phyloP scores from a whole-genome alignment of 2,329 filamentous ascomycete genomes.

The Colletotrichum cordylinicola region DNA sequence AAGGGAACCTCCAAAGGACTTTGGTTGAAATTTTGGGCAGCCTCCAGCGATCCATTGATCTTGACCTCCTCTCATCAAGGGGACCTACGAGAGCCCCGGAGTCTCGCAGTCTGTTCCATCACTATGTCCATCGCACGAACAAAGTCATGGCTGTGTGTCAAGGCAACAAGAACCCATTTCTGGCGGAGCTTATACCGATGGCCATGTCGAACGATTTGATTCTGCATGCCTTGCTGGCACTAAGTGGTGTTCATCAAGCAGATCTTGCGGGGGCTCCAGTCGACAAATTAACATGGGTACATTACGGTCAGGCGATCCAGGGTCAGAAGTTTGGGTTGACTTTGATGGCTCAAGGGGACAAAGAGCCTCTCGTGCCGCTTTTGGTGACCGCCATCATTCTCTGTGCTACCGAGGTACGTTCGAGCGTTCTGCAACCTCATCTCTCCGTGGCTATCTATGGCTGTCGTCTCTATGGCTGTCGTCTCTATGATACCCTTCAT shows the following conservation, averaged over 20 bases:
- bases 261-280: background rate
- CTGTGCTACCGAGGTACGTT: background rate
- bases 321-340: background rate
- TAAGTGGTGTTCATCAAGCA: background rate
- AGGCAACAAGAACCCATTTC: background rate
- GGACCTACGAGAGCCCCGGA: background rate
- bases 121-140: background rate
- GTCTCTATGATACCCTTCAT: background rate
- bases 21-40: background rate
- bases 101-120: background rate
- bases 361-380: background rate
- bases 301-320: background rate
- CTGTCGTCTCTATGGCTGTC: too few species aligned
- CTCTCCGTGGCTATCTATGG: too few species aligned
- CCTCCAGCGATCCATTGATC: background rate
- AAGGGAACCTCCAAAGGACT: background rate
- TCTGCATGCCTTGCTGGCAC: background rate
- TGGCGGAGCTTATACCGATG: background rate
- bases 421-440: background rate
- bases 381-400: background rate
- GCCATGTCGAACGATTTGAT: background rate
- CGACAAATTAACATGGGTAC: background rate
- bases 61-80: background rate
- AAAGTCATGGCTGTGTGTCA: background rate
- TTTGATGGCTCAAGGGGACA: background rate